phyloP scores from a whole-genome alignment of 306 rosid species.

The Lathyrus tuberosus region DNA sequence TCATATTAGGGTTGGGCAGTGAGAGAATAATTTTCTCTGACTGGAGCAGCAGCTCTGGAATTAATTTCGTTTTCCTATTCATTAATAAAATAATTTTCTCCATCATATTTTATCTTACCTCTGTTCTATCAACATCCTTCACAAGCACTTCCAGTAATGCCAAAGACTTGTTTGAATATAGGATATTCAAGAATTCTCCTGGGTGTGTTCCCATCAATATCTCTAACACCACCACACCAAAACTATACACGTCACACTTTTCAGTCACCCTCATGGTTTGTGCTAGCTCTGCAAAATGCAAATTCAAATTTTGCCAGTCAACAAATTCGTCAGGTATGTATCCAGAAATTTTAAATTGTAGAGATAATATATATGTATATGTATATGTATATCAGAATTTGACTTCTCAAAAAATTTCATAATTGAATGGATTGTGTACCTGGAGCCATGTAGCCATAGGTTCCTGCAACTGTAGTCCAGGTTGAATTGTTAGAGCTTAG shows the following conservation, averaged over 20 bases:
- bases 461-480: conserved; percentile 70
- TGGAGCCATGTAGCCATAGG: conserved; percentile 88
- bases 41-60: too few relatives aligned
- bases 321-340: not conserved
- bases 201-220: conserved; percentile 75
- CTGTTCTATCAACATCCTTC: too few relatives aligned
- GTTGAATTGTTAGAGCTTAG: conserved; percentile 48
- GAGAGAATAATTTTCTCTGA: too few relatives aligned
- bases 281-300: conserved; percentile 59
- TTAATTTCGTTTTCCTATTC: too few relatives aligned
- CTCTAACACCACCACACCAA: conserved; percentile 66
- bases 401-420: not conserved
- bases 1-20: too few relatives aligned
- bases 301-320: not conserved
- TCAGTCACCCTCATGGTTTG: conserved; percentile 62
- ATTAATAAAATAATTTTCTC: too few relatives aligned
- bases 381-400: not conserved
- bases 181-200: conserved; percentile 47
- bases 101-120: too few relatives aligned
- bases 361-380: not conserved
- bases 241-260: conserved; percentile 70
- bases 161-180: conserved; percentile 33
- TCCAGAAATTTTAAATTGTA: not conserved
- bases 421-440: conserved; percentile 44
- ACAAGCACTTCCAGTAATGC: conserved; percentile 44